Evolutionary conservation across 2,329 filamentous ascomycete species (phyloP).

Genomic region (Microcyclosporella mali): DNA sequence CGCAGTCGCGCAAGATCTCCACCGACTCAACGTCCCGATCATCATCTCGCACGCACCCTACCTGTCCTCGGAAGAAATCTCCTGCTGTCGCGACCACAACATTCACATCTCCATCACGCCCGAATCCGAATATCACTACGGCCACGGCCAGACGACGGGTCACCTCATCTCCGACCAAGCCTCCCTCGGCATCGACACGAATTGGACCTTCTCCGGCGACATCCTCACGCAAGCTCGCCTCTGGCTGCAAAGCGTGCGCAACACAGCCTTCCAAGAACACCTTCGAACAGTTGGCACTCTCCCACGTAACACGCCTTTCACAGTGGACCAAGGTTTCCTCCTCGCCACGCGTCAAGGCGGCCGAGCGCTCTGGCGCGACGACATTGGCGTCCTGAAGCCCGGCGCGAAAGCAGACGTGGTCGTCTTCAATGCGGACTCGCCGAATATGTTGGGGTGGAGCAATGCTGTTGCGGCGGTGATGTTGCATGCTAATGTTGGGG

Average conservation of each 20-base stretch:
- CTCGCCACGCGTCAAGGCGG: slow-evolving; percentile 50
- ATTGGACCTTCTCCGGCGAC: slow-evolving; percentile 20
- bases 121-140: slow-evolving; percentile 55
- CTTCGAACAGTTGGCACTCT: slow-evolving; percentile 37
- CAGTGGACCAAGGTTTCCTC: slow-evolving; percentile 50
- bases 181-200: slow-evolving; percentile 18
- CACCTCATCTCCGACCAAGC: slow-evolving; percentile 47
- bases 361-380: slow-evolving; percentile 45
- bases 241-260: slow-evolving; percentile 47
- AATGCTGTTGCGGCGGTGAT: slow-evolving; percentile 54
- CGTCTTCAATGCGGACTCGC: slow-evolving; percentile 47
- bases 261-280: slow-evolving; percentile 31
- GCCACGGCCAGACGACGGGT: slow-evolving; percentile 44
- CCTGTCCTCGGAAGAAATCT: slow-evolving; percentile 36
- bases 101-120: slow-evolving; percentile 53
- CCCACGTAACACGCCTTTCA: slow-evolving; percentile 47
- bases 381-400: slow-evolving; percentile 45
- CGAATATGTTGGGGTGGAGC: slow-evolving; percentile 48
- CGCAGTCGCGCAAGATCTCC: slow-evolving; percentile 33
- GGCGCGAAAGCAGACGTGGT: slow-evolving; percentile 53
- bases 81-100: slow-evolving; percentile 44
- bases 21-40: slow-evolving; percentile 44
- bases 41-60: slow-evolving; percentile 50
- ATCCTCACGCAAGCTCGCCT: slow-evolving; percentile 47
- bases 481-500: slow-evolving; percentile 49